Evolutionary conservation across 306 rosid species (phyloP), one percentile per base, ranked within the genome.

Genomic region (Glycine soja): DNA sequence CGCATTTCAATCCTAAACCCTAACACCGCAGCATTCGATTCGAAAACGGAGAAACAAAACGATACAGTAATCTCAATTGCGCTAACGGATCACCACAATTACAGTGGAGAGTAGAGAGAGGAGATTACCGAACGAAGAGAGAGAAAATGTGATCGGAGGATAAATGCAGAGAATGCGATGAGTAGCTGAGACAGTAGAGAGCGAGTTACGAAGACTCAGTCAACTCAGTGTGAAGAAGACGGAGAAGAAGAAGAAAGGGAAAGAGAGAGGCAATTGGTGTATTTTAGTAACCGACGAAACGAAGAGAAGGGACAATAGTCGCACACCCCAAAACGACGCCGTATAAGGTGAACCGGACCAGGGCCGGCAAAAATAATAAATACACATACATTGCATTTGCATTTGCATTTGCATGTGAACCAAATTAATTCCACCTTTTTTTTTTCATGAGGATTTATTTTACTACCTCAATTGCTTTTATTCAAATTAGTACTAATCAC

Each of bases 311-410:
- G 74, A 78, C 78, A 74, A 24, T 50, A 82, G 84, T 61, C 83
- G 82, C 72, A 67, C 70, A 53, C 10, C 36, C 34, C 46, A 59
- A 79, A 79, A 84, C 87, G 87, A 74, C 74, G 87, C 40, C 87
- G 87, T 74, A 47, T 58, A n/a, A 14, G 30, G 62, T 65, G 48
- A 54, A 74, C 42, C 80, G 75, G 81, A 75, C 84, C 81, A 65
- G 58, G 83, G 96, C 93, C 98, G 97, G 98, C 96, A 87, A 67
- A 80, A 24, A 78, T 83, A 77, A 70, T 61, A 62, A 83, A 42
- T 45, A 18, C 36, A 43, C 40, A 36, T 36, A 36, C 40, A 36
- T 68, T 45, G 74, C 40, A 69, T 70, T 24, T 24, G 30, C n/a
- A n/a, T n/a, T 80, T 79, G 76, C 83, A 75, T 59, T 80, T 77